phyloP scores from a whole-genome alignment of 139 green algal genomes.

The Coelastrella sp. region DNA sequence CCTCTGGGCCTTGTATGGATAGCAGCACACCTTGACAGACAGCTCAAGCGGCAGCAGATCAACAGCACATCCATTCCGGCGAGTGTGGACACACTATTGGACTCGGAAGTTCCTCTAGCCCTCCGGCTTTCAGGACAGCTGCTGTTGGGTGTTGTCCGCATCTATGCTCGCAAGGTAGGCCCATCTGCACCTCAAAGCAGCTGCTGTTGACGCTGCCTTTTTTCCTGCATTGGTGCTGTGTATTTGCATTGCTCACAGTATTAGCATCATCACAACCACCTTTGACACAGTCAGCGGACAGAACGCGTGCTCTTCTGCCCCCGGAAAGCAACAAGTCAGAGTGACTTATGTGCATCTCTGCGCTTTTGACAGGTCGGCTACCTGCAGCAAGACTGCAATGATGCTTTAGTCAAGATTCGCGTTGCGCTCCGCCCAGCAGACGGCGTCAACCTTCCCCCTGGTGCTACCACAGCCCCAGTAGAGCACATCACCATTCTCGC shows the following conservation, averaged over 20 bases:
- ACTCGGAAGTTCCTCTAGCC: slow-evolving; percentile 93
- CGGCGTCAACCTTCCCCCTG: slow-evolving; percentile 31
- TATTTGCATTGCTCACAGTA: too few relatives aligned
- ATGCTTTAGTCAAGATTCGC: slow-evolving; percentile 82
- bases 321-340: too few relatives aligned
- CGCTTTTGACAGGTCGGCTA: slow-evolving; percentile 41
- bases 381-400: slow-evolving; percentile 76
- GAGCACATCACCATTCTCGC: slow-evolving; percentile 33
- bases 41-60: slow-evolving; percentile 88
- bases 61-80: slow-evolving; percentile 49
- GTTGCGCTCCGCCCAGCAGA: slow-evolving; percentile 28
- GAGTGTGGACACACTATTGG: slow-evolving; percentile 92
- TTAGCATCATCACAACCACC: too few relatives aligned
- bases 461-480: not conserved
- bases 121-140: slow-evolving; percentile 96
- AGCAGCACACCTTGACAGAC: slow-evolving; percentile 91
- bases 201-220: not conserved
- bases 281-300: too few relatives aligned
- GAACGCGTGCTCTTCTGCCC: too few relatives aligned
- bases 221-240: too few relatives aligned
- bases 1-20: slow-evolving; percentile 96
- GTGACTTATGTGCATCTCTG: not conserved
- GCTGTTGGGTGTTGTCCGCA: slow-evolving; percentile 94
- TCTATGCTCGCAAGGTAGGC: slow-evolving; percentile 91
- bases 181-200: not conserved